phyloP scores from a whole-genome alignment of 1,284 basidiomycete species.

The Moniliella sp. region DNA sequence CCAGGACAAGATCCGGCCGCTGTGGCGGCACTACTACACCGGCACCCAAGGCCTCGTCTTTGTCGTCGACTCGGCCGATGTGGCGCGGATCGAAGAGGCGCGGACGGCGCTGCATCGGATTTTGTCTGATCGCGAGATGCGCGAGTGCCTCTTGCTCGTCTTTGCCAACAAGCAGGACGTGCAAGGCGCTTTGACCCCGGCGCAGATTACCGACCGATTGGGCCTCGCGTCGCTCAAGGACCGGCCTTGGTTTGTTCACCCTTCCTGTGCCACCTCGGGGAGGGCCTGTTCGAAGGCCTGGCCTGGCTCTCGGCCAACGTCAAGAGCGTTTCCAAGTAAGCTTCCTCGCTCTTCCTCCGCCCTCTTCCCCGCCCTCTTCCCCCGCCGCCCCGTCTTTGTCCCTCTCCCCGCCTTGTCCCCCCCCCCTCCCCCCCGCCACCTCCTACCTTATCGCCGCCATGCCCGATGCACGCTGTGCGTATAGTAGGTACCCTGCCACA shows the following conservation, averaged over 20 bases:
- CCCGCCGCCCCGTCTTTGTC: no score
- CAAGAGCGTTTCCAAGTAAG: no score
- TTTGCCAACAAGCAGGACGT: conserved; percentile 41
- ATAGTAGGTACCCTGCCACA: no score
- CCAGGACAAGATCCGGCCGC: conserved; percentile 37
- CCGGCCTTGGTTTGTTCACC: conserved; percentile 94
- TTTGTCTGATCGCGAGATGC: conserved; percentile 91
- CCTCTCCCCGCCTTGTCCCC: no score
- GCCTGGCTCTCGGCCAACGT: conserved; percentile 25
- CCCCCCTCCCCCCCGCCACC: no score
- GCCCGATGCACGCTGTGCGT: no score
- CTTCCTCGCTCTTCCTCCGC: no score
- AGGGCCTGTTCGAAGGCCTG: conserved; percentile 27
- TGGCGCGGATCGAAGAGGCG: conserved; percentile 86
- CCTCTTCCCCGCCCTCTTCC: no score
- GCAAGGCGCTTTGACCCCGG: conserved; percentile 35
- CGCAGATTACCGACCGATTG: conserved; percentile 38
- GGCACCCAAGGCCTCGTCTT: conserved; percentile 45
- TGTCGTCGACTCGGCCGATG: conserved; percentile 55
- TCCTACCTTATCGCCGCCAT: no score
- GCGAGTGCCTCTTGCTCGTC: conserved; percentile 55
- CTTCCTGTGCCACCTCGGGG: conserved; percentile 36
- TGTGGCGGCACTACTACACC: conserved; percentile 83
- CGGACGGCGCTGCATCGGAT: conserved; percentile 88
- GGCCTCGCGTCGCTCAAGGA: conserved; percentile 64